Evolutionary conservation across 371 early-diverging fungal species (phyloP), one percentile per base, ranked within the genome.

Genomic region (Mucor lusitanicus): DNA sequence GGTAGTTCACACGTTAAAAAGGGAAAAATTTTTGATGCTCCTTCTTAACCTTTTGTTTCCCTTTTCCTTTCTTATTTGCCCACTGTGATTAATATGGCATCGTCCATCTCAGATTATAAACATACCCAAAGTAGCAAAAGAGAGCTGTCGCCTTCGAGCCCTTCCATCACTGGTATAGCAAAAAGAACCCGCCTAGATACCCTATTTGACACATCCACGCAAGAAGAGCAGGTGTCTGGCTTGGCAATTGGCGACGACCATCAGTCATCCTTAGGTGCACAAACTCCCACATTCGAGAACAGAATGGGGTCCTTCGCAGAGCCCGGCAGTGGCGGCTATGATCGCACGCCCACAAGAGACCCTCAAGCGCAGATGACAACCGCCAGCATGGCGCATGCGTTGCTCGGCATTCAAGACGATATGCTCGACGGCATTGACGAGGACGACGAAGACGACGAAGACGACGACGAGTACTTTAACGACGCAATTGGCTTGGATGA

Each of bases 371-470:
- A 32, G 19, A 39, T 40, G 27, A 21, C 48, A 40, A 39, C 57
- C n/a, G 21, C 35, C 25, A 40, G 42, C 6, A 21, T 46, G 21
- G 19, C 21, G 0, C 57, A 57, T 33, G 58, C 58, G 23, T 33
- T 61, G 5, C 46, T 61, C 1, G 61, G 61, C n/a, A 19, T 40
- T 32, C 33, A 21, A 11, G 56, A 44, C 5, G 42, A 56, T 8
- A 28, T 40, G 8, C 42, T 56, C 13, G 59, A 64, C 0, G 57
- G 30, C 42, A 42, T 42, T 8, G 62, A 68, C 15, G 68, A 63
- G 40, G 69, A 62, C n/a, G 69, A 68, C n/a, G 66, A 60, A 23
- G 23, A 54, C 21, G 44, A 53, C n/a, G n/a, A n/a, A n/a, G 46
- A 37, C 5, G 46, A 42, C 37, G 54, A 54, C 21, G 23, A 42